Base-by-base conservation (phyloP, 2,329 filamentous ascomycete species). In the Aaosphaeria arxii region DNA sequence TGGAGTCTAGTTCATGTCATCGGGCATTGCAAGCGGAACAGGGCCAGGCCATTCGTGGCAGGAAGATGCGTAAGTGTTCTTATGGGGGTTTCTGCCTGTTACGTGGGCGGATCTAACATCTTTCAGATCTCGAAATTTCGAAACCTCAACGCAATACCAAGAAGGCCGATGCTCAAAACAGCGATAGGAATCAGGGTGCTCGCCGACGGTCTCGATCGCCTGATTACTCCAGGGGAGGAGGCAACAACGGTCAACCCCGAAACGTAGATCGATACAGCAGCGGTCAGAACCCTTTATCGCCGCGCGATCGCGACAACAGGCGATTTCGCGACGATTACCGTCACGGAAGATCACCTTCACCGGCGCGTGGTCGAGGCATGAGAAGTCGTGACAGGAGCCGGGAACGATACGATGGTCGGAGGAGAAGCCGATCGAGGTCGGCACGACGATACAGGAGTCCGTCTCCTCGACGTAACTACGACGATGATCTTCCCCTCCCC, bases 101-200 rank as follows among this genome's bases (percentile, higher is more conserved):
- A 4, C n/a, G 7, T 36, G 17, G 17, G 17, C 17, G 17, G 17
- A 24, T 40, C 39, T 36, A 36, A 36, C 33, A 4, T 36, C 9
- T 9, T 36, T 4, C 53, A 94, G 90, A 96, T 66, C 82, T 96
- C 17, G 91, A 96, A 67, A 83, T 96, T 36, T 96, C 91, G 5
- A 92, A 92, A 51, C 84, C 87, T 4, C 91, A 96, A 66, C 90
- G 89, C 61, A 89, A 87, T 60, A 88, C 84, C 42, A 82, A 84
- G 45, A 85, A 85, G 43, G 76, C 75, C 28, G 64, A 68, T 33
- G 46, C 42, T 13, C 66, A 64, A 30, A 55, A 79, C 54, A 53
- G 69, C 62, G 68, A 52, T 33, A 48, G 44, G 28, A 62, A 56
- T 67, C 54, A 71, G 41, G 60, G 69, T 38, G 66, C 74, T 43